Evolutionary conservation across 306 rosid genomes (phyloP).

Genomic region (Dalbergia cochinchinensis): DNA sequence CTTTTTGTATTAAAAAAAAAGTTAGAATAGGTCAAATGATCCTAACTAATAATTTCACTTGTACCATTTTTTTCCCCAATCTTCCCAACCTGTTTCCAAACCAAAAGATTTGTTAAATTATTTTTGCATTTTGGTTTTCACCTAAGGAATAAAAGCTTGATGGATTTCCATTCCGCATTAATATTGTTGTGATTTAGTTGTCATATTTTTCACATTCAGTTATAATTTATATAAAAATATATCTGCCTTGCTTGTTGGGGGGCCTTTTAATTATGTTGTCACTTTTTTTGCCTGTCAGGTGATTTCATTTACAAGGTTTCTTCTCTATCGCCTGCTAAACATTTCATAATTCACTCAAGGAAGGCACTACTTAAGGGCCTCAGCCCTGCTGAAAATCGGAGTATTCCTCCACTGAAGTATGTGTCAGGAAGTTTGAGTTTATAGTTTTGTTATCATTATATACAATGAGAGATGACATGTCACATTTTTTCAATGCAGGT

Average conservation of each 20-base stretch:
- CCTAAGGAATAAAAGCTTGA: constrained; percentile 3
- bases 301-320: constrained; percentile 97
- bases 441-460: constrained; percentile 33
- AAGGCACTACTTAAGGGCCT: constrained; percentile 95
- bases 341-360: constrained; percentile 91
- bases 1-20: no score
- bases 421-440: constrained; percentile 37
- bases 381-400: constrained; percentile 97
- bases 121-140: not conserved
- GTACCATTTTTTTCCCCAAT: no score
- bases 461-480: constrained; percentile 36
- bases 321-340: constrained; percentile 89
- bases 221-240: constrained; percentile 19
- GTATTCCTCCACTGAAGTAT: constrained; percentile 94
- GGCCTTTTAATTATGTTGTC: constrained; percentile 28
- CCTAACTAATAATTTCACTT: no score
- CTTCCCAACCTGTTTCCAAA: no score
- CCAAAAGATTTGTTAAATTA: no score
- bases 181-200: constrained; percentile 14
- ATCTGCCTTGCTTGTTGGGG: constrained; percentile 4
- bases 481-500: constrained; percentile 60
- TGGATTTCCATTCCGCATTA: not conserved
- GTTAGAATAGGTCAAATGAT: no score
- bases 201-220: constrained; percentile 2
- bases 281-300: constrained; percentile 63